Evolutionary conservation across 225 moss, liverwort and hornwort species (phyloP), one percentile per base, ranked within the genome.

Genomic region (Asterella californica): DNA sequence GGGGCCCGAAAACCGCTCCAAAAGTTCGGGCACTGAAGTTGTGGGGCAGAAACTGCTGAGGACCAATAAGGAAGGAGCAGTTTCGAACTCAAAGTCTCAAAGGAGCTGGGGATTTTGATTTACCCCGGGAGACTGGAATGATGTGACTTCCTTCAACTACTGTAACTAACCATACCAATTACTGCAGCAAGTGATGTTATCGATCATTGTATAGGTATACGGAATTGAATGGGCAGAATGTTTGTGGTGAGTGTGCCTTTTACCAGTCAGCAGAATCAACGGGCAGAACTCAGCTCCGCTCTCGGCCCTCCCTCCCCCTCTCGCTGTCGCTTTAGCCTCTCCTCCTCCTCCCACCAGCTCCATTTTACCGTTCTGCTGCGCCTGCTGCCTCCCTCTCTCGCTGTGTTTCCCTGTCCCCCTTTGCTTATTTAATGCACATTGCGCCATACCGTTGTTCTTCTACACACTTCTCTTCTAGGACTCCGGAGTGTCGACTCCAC

Each of bases 361-460:
- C 24, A 46, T 65, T 34, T 77, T 63, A 46, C 77, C 63, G 77
- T 64, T 77, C 77, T 77, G 77, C 25, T 77, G 46, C 61, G 34
- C 36, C 45, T 77, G 42, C 64, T 63, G 60, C 30, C 34, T 30
- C 42, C 9, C 59, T n/a, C n/a, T n/a, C n/a, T n/a, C n/a, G n/a
- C 32, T 34, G 30, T 21, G 37, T 42, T 61, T n/a, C 37, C 17
- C 76, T 60, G 76, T 75, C 59, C 42, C 32, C 25, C 34, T 32
- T 15, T 11, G 54, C 22, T n/a, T 60, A 76, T 76, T 76, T 52
- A 60, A 76, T 61, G 15, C 38, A 24, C 29, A 30, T 64, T 47
- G 77, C 30, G 77, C 34, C 46, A 32, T 63, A 22, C 38, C 76
- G 57, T 32, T 52, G 76, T 59, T 59, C 76, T 76, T 76, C 76